phyloP scores from a whole-genome alignment of 371 early-diverging fungal species.

The Mortierella sp. region DNA sequence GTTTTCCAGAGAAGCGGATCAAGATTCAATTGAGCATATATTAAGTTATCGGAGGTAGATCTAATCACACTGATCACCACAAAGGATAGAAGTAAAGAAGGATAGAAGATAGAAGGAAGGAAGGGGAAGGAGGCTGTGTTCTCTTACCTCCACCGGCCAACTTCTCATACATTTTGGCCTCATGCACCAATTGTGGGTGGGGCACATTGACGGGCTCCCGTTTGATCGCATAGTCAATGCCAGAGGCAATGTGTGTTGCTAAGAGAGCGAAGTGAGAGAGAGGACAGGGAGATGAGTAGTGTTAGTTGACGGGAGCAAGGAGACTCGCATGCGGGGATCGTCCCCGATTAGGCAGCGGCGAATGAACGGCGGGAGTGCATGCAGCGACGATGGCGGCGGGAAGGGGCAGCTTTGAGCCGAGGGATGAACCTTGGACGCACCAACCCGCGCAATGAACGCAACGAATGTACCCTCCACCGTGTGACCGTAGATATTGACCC shows the following conservation, averaged over 20 bases:
- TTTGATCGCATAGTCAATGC: constrained; percentile 65
- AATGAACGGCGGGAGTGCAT: no score
- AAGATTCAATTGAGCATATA: constrained; percentile 8
- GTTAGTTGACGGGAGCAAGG: no score
- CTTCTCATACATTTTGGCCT: constrained; percentile 61
- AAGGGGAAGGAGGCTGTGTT: background rate
- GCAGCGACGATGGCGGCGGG: no score
- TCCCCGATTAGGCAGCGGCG: no score
- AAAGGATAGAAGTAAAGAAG: constrained; percentile 4
- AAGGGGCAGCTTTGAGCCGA: no score
- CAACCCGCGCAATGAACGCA: no score
- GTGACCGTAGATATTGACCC: no score
- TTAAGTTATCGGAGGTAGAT: no score
- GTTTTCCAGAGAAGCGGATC: constrained; percentile 15
- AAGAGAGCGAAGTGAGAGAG: constrained; percentile 2
- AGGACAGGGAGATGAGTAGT: no score
- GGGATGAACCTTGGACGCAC: no score
- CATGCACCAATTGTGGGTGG: constrained; percentile 65
- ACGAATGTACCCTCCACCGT: no score
- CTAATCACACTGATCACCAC: constrained; percentile 10
- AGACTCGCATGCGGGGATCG: no score
- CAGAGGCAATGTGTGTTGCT: constrained; percentile 61
- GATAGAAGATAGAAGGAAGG: background rate
- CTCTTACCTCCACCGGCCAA: constrained; percentile 65
- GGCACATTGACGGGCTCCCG: constrained; percentile 57